Base-by-base conservation (phyloP, 768 basidiomycete genomes). In the Harrya chromipes region DNA sequence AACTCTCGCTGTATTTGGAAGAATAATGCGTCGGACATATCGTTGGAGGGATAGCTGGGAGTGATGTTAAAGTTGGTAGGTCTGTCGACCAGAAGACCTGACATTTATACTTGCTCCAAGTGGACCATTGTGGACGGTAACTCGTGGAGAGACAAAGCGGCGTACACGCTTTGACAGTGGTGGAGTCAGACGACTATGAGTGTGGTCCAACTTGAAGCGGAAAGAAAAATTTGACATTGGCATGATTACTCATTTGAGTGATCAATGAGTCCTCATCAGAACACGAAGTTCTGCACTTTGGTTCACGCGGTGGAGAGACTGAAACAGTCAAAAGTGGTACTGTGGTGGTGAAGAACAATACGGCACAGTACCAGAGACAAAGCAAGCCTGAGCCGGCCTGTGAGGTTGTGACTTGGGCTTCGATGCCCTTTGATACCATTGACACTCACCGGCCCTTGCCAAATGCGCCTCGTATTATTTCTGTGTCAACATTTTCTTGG, bases 401-500 rank as follows among this genome's bases (percentile, higher is more conserved):
- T n/a, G n/a, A n/a, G n/a, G n/a, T n/a, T 24, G 14, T 13, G 34
- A 4, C 26, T 27, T 27, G n/a, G 26, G 20, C 23, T 23, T 23
- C 23, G 23, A 23, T 23, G 23, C 29, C 2, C 29, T 12, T 29
- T 4, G 12, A 29, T 9, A 26, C 29, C 12, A 13, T 29, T 29
- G 12, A n/a, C 35, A 17, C 12, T 59, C 50, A 63, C 6, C 53
- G 40, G 8, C 50, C 42, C 40, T 76, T 14, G 71, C 70, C 47
- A 75, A 61, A 19, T 77, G 65, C 1, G 71, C 74, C 44, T 82
- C 73, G 61, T 81, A 87, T 64, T 89, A 84, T 54, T 77, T 74
- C 6, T 80, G 84, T 4, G 87, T 88, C 49, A 82, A 80, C 0
- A 85, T 83, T 82, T 85, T 88, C 87, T 89, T 54, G 21, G 31